Base-by-base conservation (phyloP, 192 early-diverging fungal species). In the Coemansia sp. region DNA sequence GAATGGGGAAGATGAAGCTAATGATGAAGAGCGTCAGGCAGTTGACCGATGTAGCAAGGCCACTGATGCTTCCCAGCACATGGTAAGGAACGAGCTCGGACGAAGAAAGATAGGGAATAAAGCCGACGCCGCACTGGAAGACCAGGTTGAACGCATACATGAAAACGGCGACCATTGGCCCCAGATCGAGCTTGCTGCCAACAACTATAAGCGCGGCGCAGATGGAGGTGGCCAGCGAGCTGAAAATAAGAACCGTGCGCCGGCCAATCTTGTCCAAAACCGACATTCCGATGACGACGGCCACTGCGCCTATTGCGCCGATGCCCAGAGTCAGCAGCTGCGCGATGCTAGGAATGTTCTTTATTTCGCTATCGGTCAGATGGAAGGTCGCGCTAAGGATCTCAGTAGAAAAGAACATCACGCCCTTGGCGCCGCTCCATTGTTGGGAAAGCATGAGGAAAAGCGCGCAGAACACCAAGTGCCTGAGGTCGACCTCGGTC, bases 381-480 rank as follows among this genome's bases (percentile, higher is more conserved):
- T 79, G 71, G 49, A 89, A 74, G 6, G 86, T 82, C 10, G 64
- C 51, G 13, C 81, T 83, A 59, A 92, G 84, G 64, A 92, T 88
- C 23, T 86, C 83, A 8, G 88, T 89, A 0, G 90, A 92, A 63
- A 93, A 96, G 70, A 86, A 93, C 57, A 93, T 89, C 10, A 93
- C 91, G 10, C 89, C 90, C 70, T 94, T 96, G 69, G 93, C 92
- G 23, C 94, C 94, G 35, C 88, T 90, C 63, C 93, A 87, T 73
- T 96, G 94, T 71, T 96, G 94, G 0, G 87, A 71, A 4, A 92
- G 51, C 69, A 93, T 92, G 6, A 94, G 55, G 18, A 90, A 78
- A 2, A 93, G 45, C 4, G 85, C 84, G 48, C 88, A 73, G 27
- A 85, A 66, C 6, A 92, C 82, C 0, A 90, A 86, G 18, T 82